Conservation (phyloP, 352 stramenopile genomes). For the Phytophthora hybrid region DNA sequence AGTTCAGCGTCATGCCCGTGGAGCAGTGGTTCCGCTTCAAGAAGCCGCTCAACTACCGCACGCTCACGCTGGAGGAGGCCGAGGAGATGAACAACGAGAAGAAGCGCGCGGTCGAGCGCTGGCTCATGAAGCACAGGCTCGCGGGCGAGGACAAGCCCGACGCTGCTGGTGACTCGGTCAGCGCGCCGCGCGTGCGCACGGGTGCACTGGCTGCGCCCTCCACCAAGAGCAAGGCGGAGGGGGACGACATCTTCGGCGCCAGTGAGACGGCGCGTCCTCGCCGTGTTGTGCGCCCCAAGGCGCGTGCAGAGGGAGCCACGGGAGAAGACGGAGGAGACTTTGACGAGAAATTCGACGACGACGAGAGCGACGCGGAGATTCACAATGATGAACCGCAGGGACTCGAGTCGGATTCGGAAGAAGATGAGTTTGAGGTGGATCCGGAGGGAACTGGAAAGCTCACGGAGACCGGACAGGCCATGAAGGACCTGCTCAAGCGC, state of each 20-base stretch:
- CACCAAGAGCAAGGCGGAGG: slow-evolving; percentile 50
- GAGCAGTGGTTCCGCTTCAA: slow-evolving; percentile 93
- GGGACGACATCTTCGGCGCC: slow-evolving; percentile 76
- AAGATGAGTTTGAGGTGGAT: slow-evolving; percentile 82
- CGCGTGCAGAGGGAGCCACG: slow-evolving; percentile 60
- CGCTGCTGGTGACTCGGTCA: slow-evolving; percentile 62
- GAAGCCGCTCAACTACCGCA: slow-evolving; percentile 87
- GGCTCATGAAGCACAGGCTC: slow-evolving; percentile 91
- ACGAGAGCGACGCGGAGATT: slow-evolving; percentile 88
- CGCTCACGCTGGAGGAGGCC: slow-evolving; percentile 85
- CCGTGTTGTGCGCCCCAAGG: slow-evolving; percentile 62
- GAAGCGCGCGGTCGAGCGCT: slow-evolving; percentile 88
- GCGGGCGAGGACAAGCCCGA: slow-evolving; percentile 78
- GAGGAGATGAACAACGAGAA: slow-evolving; percentile 91
- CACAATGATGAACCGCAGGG: slow-evolving; percentile 72
- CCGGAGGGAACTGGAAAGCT: slow-evolving; percentile 75
- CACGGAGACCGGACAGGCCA: slow-evolving; percentile 83
- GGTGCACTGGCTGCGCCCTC: slow-evolving; percentile 49
- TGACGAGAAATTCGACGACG: slow-evolving; percentile 89
- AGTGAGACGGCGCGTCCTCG: slow-evolving; percentile 58
- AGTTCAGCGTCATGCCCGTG: slow-evolving; percentile 89
- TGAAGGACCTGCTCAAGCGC: slow-evolving; percentile 86
- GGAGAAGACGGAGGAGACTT: slow-evolving; percentile 88
- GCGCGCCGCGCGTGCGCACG: slow-evolving; percentile 72
- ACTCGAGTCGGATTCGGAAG: slow-evolving; percentile 77